These are phyloP conservation scores for Melampsora americana DNA, from an alignment of 1,284 basidiomycete genomes.

Conservation along the genomic window DNA sequence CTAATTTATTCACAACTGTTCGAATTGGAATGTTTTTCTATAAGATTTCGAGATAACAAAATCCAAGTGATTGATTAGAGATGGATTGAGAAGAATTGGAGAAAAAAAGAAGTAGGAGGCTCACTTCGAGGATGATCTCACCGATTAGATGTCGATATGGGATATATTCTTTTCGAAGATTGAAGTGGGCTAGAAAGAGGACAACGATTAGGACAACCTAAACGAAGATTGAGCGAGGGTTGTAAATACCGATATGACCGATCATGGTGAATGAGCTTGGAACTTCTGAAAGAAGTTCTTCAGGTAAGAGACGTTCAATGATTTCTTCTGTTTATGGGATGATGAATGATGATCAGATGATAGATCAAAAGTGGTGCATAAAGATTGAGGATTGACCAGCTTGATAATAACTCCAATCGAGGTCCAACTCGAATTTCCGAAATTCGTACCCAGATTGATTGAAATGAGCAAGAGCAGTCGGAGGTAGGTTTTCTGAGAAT, in stretches of 20 bases:
- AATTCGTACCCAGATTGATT: slow-evolving; percentile 1
- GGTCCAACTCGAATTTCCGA: background rate
- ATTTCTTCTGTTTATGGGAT: slow-evolving; percentile 67
- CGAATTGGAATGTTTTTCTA: slow-evolving; percentile 77
- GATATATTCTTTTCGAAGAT: slow-evolving; percentile 82
- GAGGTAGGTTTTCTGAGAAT: slow-evolving; percentile 17
- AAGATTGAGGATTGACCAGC: slow-evolving; percentile 13
- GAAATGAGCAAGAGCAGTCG: background rate
- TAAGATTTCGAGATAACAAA: background rate
- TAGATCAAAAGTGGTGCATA: background rate
- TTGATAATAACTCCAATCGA: slow-evolving; percentile 37
- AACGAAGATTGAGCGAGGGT: background rate
- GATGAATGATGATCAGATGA: background rate
- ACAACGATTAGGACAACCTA: background rate
- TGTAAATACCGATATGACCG: slow-evolving; percentile 74
- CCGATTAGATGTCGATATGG: slow-evolving; percentile 89
- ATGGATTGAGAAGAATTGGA: slow-evolving; percentile 27
- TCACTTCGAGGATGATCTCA: slow-evolving; percentile 80
- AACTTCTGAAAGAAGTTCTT: slow-evolving; percentile 69
- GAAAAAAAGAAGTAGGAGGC: slow-evolving; percentile 51
- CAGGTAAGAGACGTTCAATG: slow-evolving; percentile 71
- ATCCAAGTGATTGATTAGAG: background rate
- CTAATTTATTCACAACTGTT: slow-evolving; percentile 94
- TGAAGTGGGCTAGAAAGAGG: slow-evolving; percentile 66
- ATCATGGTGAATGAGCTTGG: slow-evolving; percentile 83